A percentile compares a stretch with the other conserved stretches of the same genome.
Conservation (phyloP, 768 basidiomycete species). For the Cyclocybe aegerita region DNA sequence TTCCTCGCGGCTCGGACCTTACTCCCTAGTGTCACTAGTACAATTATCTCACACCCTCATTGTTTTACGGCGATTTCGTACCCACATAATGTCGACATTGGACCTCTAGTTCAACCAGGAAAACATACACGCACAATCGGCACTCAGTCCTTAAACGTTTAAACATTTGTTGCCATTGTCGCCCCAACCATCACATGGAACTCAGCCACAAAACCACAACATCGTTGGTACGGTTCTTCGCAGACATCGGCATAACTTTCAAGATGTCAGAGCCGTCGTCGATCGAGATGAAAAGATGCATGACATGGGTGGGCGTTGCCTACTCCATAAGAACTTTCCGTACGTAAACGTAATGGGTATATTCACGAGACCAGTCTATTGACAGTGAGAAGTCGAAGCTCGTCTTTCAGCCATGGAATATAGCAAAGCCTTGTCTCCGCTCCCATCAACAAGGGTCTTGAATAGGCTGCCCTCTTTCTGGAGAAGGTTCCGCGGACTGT, state of each 20-base stretch:
- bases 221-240: too few relatives aligned
- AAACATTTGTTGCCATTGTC: too few relatives aligned
- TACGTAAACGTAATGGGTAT: constrained; percentile 1
- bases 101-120: too few relatives aligned
- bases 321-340: constrained; percentile 7
- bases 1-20: background rate
- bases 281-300: too few relatives aligned
- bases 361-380: constrained; percentile 1
- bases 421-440: constrained; percentile 19
- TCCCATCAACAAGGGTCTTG: constrained; percentile 20
- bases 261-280: too few relatives aligned
- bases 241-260: too few relatives aligned
- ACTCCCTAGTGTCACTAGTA: background rate
- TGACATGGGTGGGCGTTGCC: too few relatives aligned
- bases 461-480: constrained; percentile 15
- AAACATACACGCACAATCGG: background rate
- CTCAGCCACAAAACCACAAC: too few relatives aligned
- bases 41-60: background rate
- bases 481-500: constrained; percentile 15
- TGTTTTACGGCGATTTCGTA: background rate
- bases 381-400: constrained; percentile 10
- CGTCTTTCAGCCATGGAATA: constrained; percentile 21
- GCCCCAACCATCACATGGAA: too few relatives aligned
- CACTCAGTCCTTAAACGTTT: too few relatives aligned
- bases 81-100: background rate